phyloP scores from a whole-genome alignment of 352 stramenopile species.

The Phytophthora sp. region DNA sequence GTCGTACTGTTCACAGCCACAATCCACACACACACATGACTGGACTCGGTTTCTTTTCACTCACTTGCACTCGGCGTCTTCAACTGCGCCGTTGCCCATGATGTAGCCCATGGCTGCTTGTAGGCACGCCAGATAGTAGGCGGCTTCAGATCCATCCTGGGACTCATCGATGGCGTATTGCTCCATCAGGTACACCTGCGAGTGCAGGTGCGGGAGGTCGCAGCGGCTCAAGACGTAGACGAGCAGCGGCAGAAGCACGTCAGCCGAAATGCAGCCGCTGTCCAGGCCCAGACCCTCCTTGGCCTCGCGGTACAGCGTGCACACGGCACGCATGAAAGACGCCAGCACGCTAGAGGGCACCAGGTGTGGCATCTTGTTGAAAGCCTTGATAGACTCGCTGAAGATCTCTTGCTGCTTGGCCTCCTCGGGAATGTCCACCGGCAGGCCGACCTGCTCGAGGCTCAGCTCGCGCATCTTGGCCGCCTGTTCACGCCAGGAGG shows the following conservation, averaged over 20 bases:
- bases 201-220: conserved; percentile 75
- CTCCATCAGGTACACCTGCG: conserved; percentile 83
- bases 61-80: conserved; percentile 25
- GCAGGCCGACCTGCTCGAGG: conserved; percentile 65
- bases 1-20: conserved; percentile 26
- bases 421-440: conserved; percentile 37
- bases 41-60: conserved; percentile 1
- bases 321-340: conserved; percentile 66
- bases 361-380: conserved; percentile 75
- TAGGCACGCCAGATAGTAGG: conserved; percentile 84
- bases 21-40: conserved; percentile 11
- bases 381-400: conserved; percentile 59
- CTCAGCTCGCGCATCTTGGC: conserved; percentile 44
- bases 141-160: conserved; percentile 75
- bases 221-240: conserved; percentile 76
- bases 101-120: conserved; percentile 85
- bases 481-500: conserved; percentile 63
- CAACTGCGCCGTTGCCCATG: conserved; percentile 42
- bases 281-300: conserved; percentile 48
- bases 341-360: conserved; percentile 72
- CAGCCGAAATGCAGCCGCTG: conserved; percentile 68
- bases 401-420: conserved; percentile 45
- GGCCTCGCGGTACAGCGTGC: conserved; percentile 72
- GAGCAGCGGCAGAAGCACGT: conserved; percentile 78
- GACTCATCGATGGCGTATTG: conserved; percentile 74